Evolutionary conservation across 495 filamentous ascomycete species (phyloP).

Genomic region (Penicillium riverlandense): DNA sequence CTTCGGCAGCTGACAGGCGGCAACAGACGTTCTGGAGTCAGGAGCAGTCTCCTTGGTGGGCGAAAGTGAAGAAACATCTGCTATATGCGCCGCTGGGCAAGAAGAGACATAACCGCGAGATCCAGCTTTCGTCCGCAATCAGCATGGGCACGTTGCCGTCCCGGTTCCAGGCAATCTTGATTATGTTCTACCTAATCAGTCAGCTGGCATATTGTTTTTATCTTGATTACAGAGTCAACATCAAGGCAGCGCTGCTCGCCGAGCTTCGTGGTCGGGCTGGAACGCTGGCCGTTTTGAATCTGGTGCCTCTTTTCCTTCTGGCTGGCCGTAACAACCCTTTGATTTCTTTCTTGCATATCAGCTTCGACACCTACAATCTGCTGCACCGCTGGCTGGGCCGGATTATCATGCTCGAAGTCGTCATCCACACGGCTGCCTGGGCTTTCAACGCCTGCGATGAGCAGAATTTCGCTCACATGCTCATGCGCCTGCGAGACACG

Average conservation of each 20-base stretch:
- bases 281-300: slow-evolving; percentile 74
- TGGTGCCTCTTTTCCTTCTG: slow-evolving; percentile 85
- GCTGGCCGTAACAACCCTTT: slow-evolving; percentile 90
- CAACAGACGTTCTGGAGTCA: slow-evolving; percentile 55
- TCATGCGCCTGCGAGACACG: slow-evolving; percentile 51
- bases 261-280: slow-evolving; percentile 80
- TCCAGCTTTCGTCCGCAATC: slow-evolving; percentile 78
- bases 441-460: slow-evolving; percentile 42
- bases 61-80: slow-evolving; percentile 69
- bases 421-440: slow-evolving; percentile 72
- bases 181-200: slow-evolving; percentile 61
- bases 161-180: slow-evolving; percentile 71
- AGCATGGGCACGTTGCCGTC: slow-evolving; percentile 87
- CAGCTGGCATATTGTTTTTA: slow-evolving; percentile 76
- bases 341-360: slow-evolving; percentile 74
- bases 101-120: slow-evolving; percentile 81
- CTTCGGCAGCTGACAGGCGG: slow-evolving; percentile 41
- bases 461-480: slow-evolving; percentile 42
- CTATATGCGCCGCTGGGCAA: slow-evolving; percentile 74
- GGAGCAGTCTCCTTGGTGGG: slow-evolving; percentile 61
- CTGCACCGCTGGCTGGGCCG: slow-evolving; percentile 94
- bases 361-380: slow-evolving; percentile 95
- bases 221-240: slow-evolving; percentile 54
- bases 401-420: slow-evolving; percentile 67
- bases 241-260: slow-evolving; percentile 45